A percentile compares a stretch with the other conserved stretches of the same genome.
phyloP scores from a whole-genome alignment of 2,329 filamentous ascomycete species.

The Thermoascus crustaceus region DNA sequence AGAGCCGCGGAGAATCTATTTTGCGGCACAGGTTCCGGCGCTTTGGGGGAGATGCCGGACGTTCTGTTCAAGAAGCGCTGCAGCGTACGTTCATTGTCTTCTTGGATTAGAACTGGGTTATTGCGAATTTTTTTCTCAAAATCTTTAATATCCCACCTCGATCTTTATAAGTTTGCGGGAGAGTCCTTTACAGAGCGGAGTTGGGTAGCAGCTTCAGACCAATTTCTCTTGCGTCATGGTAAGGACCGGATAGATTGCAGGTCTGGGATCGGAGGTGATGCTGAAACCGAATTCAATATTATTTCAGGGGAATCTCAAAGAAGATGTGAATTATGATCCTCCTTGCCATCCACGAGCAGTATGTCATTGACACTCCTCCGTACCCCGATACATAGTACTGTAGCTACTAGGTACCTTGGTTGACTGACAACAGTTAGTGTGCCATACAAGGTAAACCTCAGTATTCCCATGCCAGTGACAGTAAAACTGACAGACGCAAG shows the following conservation, averaged over 20 bases:
- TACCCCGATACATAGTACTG: background rate
- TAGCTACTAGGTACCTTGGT: too few species aligned
- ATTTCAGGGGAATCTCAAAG: slow-evolving; percentile 43
- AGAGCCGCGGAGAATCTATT: slow-evolving; percentile 30
- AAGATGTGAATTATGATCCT: slow-evolving; percentile 65
- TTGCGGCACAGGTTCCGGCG: slow-evolving; percentile 26
- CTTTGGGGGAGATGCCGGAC: too few species aligned
- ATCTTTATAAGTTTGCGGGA: background rate
- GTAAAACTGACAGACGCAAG: slow-evolving; percentile 37
- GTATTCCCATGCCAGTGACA: background rate
- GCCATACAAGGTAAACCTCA: slow-evolving; percentile 69
- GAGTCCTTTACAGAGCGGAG: background rate
- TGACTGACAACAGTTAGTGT: slow-evolving; percentile 51
- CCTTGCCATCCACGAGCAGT: slow-evolving; percentile 82
- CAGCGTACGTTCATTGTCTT: background rate
- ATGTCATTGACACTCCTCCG: slow-evolving; percentile 29
- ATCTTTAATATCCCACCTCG: background rate
- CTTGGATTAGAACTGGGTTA: background rate
- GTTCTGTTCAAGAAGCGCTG: too few species aligned
- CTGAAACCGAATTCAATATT: background rate
- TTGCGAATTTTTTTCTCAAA: background rate
- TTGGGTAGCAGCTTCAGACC: background rate
- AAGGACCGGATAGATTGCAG: slow-evolving; percentile 7
- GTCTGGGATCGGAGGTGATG: background rate
- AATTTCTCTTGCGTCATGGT: slow-evolving; percentile 22